Evolutionary conservation across 83 land plant species (phyloP), one percentile per base, ranked within the genome.

Genomic region (Picea mariana): DNA sequence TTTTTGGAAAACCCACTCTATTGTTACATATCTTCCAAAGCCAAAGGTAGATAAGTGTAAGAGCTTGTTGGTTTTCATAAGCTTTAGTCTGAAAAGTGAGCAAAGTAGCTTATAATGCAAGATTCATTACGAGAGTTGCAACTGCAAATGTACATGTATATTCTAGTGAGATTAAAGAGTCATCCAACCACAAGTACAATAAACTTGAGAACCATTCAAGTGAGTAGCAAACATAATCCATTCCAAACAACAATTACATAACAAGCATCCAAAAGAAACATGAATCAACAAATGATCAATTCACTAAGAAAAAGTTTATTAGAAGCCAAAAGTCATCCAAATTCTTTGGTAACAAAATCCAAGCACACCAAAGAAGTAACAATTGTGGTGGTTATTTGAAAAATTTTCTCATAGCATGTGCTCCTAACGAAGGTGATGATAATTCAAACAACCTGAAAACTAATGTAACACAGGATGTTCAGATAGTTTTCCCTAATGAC

Each of bases 1-100:
- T 23, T 97, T 97, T 85, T 81, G 90, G 62, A 84, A 79, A 72
- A 87, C 91, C 23, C 89, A 92, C 81, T 79, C 93, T 84, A 62
- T 96, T 86, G 95, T 97, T 67, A 81, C 68, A 20, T 96, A 90
- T 83, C 85, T 91, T 40, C 99, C 98, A 44, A 97, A 96, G 84
- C 90, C 97, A 52, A 97, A 90, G 82, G 81, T 82, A 12, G 99
- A 93, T 77, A 95, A 93, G 85, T 90, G 88, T 62, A 94, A 81
- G 79, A 97, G 93, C 77, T 86, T 97, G 78, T 67, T 94, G 75
- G 85, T n/a, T n/a, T n/a, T n/a, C n/a, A n/a, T n/a, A n/a, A n/a
- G n/a, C n/a, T n/a, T n/a, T n/a, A n/a, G n/a, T n/a, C n/a, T n/a
- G n/a, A n/a, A n/a, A n/a, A n/a, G n/a, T n/a, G n/a, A n/a, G n/a